Base-by-base conservation (phyloP, 1,284 basidiomycete species). In the Boletus smithii region DNA sequence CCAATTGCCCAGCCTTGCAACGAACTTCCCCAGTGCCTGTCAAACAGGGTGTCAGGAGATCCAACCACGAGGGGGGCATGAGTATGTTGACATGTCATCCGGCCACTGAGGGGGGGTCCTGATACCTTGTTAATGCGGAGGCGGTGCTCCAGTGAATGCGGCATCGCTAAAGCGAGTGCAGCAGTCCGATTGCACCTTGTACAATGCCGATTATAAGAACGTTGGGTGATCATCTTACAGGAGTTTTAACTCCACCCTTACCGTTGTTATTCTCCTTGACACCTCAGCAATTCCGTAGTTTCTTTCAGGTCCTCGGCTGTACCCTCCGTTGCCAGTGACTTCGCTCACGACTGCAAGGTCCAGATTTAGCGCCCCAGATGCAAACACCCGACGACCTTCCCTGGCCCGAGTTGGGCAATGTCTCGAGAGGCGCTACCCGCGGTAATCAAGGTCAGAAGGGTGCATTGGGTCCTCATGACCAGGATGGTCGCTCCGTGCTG, bases 391-490 rank as follows among this genome's bases (percentile, higher is more conserved):
- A 88, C 72, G 85, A 88, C 73, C 74, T 88, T 42, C 86, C 85
- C 26, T 88, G 85, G 85, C 86, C 86, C 53, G 85, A 88, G 68
- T 74, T 88, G 54, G 86, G 85, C 54, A 88, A 88, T 59, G 85
- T 88, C 55, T 86, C 86, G 48, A 78, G 85, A 50, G 85, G 85
- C 44, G 85, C 85, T n/a, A 88, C 86, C 44, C 71, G 85, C 63
- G 85, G 85, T 49, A 88, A 88, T 67, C 85, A 89, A 72, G 85
- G 85, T 42, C 85, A 88, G 60, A 88, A 88, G 61, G 85, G 85
- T 54, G 81, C 80, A 39, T 69, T 88, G 23, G 78, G 83, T 18
- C 72, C 79, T 48, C 73, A 84, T 24, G 85, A 88, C 70, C 70
- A 72, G 38, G 82, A 86, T 20, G 86, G 85, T 14, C 80, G 85